phyloP scores from a whole-genome alignment of 495 filamentous ascomycete species.

The Rhypophila decipiens region DNA sequence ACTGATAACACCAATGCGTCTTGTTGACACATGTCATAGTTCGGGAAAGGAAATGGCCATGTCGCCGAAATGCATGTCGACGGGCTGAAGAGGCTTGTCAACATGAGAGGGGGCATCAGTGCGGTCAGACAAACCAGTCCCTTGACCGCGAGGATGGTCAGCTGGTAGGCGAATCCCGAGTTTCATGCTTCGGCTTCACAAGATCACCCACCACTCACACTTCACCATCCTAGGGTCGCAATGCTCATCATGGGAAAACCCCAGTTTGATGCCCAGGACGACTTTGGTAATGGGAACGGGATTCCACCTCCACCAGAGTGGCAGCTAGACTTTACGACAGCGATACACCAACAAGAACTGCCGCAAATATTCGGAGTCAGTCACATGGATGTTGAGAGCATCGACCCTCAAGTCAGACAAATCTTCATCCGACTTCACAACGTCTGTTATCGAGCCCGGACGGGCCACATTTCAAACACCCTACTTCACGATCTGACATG shows the following conservation, averaged over 20 bases:
- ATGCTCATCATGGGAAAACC: constrained; percentile 43
- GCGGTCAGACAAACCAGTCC: too few relatives aligned
- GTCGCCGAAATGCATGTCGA: too few relatives aligned
- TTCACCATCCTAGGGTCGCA: constrained; percentile 35
- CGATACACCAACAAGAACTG: constrained; percentile 1
- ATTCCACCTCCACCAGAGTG: constrained; percentile 41
- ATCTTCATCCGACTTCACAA: background rate
- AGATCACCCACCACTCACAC: background rate
- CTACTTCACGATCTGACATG: background rate
- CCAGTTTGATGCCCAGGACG: constrained; percentile 45
- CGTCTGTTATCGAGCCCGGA: background rate
- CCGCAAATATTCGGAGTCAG: background rate
- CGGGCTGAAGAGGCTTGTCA: too few relatives aligned
- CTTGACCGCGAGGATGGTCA: too few relatives aligned
- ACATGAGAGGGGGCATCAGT: too few relatives aligned
- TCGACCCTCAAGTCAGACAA: background rate
- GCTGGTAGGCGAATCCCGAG: too few relatives aligned
- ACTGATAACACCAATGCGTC: too few relatives aligned
- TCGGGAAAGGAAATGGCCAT: too few relatives aligned
- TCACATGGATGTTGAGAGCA: too few relatives aligned
- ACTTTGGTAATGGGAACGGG: constrained; percentile 39
- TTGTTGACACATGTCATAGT: too few relatives aligned
- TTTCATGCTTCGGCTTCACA: background rate
- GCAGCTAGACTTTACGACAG: constrained; percentile 19
- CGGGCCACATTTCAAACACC: background rate